These are phyloP conservation scores for Cryptomeria japonica DNA, from an alignment of 75 land plant species.

Conservation along the genomic window DNA sequence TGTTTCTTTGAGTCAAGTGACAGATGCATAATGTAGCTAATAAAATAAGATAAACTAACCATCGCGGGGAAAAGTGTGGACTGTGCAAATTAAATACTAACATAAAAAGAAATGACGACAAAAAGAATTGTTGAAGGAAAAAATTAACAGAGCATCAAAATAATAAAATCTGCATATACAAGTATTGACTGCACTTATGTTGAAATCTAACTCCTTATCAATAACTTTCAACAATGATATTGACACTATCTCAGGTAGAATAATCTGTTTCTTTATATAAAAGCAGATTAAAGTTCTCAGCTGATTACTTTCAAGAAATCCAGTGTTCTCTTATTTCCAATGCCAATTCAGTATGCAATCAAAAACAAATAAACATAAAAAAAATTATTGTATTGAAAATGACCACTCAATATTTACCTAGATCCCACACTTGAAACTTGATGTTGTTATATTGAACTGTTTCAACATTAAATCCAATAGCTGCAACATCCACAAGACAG, in stretches of 20 bases:
- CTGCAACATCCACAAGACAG: slow-evolving; percentile 44
- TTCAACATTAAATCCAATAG: slow-evolving; percentile 98
- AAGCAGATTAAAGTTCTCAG: neutral
- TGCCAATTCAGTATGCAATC: neutral
- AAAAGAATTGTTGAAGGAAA: neutral
- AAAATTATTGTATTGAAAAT: neutral
- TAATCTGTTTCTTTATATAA: neutral
- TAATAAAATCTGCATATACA: neutral
- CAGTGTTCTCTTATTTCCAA: neutral
- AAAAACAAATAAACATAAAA: neutral
- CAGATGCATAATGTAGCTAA: neutral
- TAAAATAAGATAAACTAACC: neutral
- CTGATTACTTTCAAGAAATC: neutral
- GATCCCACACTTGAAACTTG: slow-evolving; percentile 98
- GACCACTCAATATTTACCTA: slow-evolving; percentile 48
- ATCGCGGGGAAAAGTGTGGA: neutral
- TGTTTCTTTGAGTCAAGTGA: neutral
- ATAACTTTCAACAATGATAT: neutral
- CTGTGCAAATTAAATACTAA: neutral
- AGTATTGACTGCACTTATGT: neutral
- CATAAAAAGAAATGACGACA: neutral
- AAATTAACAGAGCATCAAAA: neutral
- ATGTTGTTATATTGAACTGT: slow-evolving; percentile 98
- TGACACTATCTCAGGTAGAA: neutral
- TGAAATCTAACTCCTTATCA: neutral